Evolutionary conservation across 208 protist genomes (phyloP).

Genomic region (Crithidia brevicula): DNA sequence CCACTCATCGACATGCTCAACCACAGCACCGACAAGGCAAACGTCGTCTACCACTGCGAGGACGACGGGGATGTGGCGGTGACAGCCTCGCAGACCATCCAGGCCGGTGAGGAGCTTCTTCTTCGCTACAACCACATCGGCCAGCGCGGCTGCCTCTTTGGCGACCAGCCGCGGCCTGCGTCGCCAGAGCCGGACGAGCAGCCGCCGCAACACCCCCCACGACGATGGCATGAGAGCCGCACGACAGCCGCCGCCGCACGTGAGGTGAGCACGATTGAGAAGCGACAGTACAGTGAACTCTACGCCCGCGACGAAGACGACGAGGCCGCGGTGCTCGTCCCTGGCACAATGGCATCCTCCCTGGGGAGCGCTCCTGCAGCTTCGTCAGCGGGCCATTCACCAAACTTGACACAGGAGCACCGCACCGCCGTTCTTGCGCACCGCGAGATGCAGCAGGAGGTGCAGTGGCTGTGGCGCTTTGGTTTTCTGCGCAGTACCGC

Average conservation of each 20-base stretch:
- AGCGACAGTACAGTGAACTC: slow-evolving; percentile 42
- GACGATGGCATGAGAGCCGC: neutral
- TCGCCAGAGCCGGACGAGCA: neutral
- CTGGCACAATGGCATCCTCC: no score
- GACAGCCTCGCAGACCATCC: slow-evolving; percentile 59
- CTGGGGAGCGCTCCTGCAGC: no score
- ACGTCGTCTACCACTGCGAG: slow-evolving; percentile 58
- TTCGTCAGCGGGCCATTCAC: neutral
- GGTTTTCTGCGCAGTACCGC: slow-evolving; percentile 70
- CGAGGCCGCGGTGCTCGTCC: no score
- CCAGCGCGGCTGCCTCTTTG: slow-evolving; percentile 81
- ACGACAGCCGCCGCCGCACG: slow-evolving; percentile 26
- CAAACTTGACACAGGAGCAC: neutral
- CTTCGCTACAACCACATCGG: slow-evolving; percentile 70
- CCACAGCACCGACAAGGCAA: slow-evolving; percentile 50
- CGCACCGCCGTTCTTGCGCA: slow-evolving; percentile 11
- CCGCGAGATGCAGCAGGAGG: slow-evolving; percentile 56
- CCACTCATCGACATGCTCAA: slow-evolving; percentile 90
- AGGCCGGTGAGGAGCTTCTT: slow-evolving; percentile 66
- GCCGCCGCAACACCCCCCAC: no score
- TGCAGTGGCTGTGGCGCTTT: slow-evolving; percentile 82
- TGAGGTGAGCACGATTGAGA: slow-evolving; percentile 39
- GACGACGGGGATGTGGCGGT: slow-evolving; percentile 40
- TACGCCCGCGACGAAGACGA: slow-evolving; percentile 44
- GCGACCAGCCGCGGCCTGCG: slow-evolving; percentile 12